Evolutionary conservation across 1,139 yeast species (phyloP).

Genomic region (Nakaseomyces uthaithaninus): DNA sequence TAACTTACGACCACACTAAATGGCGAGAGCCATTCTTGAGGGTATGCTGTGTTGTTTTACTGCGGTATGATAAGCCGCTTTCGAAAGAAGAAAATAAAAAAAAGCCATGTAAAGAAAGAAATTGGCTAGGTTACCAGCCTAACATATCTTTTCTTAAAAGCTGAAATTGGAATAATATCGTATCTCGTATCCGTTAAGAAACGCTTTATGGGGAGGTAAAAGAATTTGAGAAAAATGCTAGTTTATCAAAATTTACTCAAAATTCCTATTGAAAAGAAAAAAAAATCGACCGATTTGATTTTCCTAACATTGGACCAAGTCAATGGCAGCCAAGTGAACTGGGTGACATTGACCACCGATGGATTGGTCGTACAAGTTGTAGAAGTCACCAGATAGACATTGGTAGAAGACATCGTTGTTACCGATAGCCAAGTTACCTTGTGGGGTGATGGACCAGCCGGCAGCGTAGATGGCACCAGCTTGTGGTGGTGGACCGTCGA

Average conservation of each 20-base stretch:
- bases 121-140: neutral
- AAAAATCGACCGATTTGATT: neutral
- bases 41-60: neutral
- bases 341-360: constrained; percentile 60
- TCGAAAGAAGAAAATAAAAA: neutral
- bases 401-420: constrained; percentile 60
- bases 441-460: constrained; percentile 66
- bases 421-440: constrained; percentile 69
- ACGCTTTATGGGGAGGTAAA: no score
- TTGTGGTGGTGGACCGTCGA: constrained; percentile 88
- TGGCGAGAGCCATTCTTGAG: neutral
- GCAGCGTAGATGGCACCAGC: constrained; percentile 83
- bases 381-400: constrained; percentile 74
- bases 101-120: neutral
- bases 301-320: constrained; percentile 51
- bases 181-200: neutral
- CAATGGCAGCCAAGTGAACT: constrained; percentile 58
- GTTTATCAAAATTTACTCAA: no score
- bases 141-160: neutral
- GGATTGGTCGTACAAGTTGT: constrained; percentile 70
- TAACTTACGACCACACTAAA: neutral
- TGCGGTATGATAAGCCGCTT: neutral
- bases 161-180: constrained; percentile 1
- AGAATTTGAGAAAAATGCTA: no score
- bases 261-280: no score